Evolutionary conservation across 2,329 filamentous ascomycete species (phyloP).

Genomic region (Periconia digitata): DNA sequence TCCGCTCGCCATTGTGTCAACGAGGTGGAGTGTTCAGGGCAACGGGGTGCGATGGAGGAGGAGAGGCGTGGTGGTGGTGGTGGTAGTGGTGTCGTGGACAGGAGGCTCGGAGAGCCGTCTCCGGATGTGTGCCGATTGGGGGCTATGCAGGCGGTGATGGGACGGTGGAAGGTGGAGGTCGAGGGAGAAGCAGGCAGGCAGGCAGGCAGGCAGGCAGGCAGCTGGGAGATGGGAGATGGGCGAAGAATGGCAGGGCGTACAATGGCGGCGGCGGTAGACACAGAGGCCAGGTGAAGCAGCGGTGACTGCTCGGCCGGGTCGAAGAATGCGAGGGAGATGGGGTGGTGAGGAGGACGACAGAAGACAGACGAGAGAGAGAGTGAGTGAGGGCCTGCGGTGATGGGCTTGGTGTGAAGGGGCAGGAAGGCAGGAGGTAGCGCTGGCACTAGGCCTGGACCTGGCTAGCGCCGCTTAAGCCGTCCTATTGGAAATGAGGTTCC

Average conservation of each 20-base stretch:
- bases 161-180: constrained; percentile 11
- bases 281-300: constrained; percentile 5
- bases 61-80: constrained; percentile 13
- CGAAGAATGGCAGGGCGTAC: constrained; percentile 8
- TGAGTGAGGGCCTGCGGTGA: background rate
- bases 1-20: constrained; percentile 72
- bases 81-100: constrained; percentile 28
- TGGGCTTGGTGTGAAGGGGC: background rate
- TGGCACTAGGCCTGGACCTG: background rate
- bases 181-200: no score
- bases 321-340: constrained; percentile 2
- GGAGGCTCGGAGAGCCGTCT: no score
- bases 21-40: background rate
- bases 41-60: constrained; percentile 7
- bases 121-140: constrained; percentile 22
- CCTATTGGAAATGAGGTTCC: background rate
- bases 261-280: background rate
- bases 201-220: background rate
- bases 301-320: constrained; percentile 2
- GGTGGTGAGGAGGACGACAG: background rate
- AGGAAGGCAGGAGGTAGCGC: background rate
- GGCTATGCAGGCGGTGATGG: constrained; percentile 11
- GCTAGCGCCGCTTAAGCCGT: background rate
- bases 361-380: background rate
- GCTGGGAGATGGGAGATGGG: background rate